phyloP scores from a whole-genome alignment of 768 basidiomycete species.

The Mycena epipterygia region DNA sequence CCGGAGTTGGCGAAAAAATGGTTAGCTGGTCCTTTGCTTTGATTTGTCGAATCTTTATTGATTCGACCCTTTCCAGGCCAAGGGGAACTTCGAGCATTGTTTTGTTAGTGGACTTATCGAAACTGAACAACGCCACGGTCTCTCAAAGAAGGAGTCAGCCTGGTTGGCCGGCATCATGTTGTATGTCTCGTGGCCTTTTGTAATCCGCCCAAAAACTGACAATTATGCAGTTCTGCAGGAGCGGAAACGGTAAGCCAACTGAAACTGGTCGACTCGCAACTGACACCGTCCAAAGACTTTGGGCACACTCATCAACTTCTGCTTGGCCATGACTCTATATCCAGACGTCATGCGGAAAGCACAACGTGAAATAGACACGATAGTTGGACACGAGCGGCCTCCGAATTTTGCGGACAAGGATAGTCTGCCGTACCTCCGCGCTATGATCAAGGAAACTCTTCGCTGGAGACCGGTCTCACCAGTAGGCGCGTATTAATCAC shows the following conservation, averaged over 20 bases:
- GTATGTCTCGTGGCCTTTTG: not conserved
- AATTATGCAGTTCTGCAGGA: not conserved
- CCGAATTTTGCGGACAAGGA: constrained; percentile 8
- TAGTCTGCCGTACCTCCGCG: not conserved
- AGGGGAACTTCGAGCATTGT: not conserved
- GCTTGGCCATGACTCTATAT: constrained; percentile 13
- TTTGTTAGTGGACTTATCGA: not conserved
- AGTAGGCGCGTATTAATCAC: not conserved
- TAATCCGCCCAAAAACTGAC: not conserved
- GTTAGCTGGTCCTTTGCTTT: not conserved
- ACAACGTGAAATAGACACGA: constrained; percentile 14
- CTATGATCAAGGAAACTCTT: constrained; percentile 2
- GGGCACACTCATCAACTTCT: not conserved
- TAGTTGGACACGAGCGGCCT: constrained; percentile 11
- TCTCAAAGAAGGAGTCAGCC: not conserved
- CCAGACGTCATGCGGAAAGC: constrained; percentile 18
- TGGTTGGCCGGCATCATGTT: constrained; percentile 7
- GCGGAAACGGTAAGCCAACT: not conserved
- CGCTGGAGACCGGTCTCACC: constrained; percentile 15
- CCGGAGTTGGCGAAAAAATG: not conserved
- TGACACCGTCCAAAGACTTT: not conserved
- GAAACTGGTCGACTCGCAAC: not conserved
- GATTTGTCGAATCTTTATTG: not conserved
- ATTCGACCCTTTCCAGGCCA: not conserved
- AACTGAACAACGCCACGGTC: not conserved